Base-by-base conservation (phyloP, 2,329 filamentous ascomycete genomes). In the Apiospora sp. region DNA sequence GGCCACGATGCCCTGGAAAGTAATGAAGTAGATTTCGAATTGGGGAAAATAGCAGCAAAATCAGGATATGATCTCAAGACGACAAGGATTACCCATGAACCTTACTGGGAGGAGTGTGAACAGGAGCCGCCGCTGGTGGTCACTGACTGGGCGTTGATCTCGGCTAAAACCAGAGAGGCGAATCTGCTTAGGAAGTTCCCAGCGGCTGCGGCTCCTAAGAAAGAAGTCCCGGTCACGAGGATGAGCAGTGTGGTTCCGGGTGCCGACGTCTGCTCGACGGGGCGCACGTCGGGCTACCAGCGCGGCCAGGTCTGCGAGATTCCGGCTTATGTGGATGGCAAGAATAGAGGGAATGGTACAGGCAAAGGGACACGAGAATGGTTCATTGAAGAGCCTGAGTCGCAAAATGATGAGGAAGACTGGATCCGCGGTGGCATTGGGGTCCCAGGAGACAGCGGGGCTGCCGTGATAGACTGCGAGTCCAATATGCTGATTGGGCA, bases 371-470 rank as follows among this genome's bases (percentile, higher is more conserved):
- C 85, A 4, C 78, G 84, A 7, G 85, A 86, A 75, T 86, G 85
- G 85, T 86, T 83, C 71, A 77, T 86, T 27, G 84, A 86, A 74
- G 83, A 85, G 73, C 81, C 82, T 1, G 79, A 76, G 41, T 74
- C 79, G 0, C 77, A 76, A n/a, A 82, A 84, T 13, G 75, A 84
- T 61, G 83, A 85, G 51, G 82, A 86, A 16, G 80, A 77, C 13
- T 86, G 84, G 84, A 86, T 86, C 69, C 80, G 83, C 2, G 84
- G 84, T 4, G 85, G 85, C 41, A 84, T 86, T 14, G 84, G 85
- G 22, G 83, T 86, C 10, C 78, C 80, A 67, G 85, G 85, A 13
- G 85, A 86, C 73, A 86, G 83, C 72, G 85, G 85, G 43, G 84
- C 84, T 2, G 83, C 82, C 69, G 79, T 86, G 48, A 77, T 86